These are phyloP conservation scores for Liriodendron chinense DNA, from an alignment of 164 flowering plant genomes.

Conservation along the genomic window DNA sequence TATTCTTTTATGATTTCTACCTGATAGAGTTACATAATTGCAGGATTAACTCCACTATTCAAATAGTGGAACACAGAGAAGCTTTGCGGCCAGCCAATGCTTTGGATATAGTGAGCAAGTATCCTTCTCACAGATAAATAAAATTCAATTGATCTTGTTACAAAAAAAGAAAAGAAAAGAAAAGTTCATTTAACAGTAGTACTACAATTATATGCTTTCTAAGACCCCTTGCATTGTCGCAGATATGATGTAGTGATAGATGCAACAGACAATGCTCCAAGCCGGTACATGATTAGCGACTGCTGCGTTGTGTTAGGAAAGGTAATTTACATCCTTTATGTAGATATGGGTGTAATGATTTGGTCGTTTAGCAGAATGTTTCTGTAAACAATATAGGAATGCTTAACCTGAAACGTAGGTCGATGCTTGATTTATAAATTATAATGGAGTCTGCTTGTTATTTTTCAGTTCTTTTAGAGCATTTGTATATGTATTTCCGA, in stretches of 20 bases:
- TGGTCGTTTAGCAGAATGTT: neutral
- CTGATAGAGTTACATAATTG: constrained; percentile 3
- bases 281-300: constrained; percentile 90
- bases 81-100: constrained; percentile 83
- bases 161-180: no score
- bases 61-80: constrained; percentile 69
- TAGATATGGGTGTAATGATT: neutral
- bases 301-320: constrained; percentile 91
- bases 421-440: no score
- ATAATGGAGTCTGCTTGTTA: no score
- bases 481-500: no score
- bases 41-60: constrained; percentile 83
- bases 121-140: constrained; percentile 35
- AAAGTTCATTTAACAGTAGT: neutral
- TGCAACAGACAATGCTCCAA: constrained; percentile 94
- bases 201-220: constrained; percentile 20
- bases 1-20: neutral
- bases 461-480: no score
- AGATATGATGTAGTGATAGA: constrained; percentile 91
- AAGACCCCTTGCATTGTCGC: constrained; percentile 24
- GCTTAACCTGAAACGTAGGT: no score
- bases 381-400: neutral
- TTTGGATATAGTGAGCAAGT: constrained; percentile 85
- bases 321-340: constrained; percentile 32
- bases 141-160: neutral